Base-by-base conservation (phyloP, 768 basidiomycete species). In the Antrodiella citrinella region DNA sequence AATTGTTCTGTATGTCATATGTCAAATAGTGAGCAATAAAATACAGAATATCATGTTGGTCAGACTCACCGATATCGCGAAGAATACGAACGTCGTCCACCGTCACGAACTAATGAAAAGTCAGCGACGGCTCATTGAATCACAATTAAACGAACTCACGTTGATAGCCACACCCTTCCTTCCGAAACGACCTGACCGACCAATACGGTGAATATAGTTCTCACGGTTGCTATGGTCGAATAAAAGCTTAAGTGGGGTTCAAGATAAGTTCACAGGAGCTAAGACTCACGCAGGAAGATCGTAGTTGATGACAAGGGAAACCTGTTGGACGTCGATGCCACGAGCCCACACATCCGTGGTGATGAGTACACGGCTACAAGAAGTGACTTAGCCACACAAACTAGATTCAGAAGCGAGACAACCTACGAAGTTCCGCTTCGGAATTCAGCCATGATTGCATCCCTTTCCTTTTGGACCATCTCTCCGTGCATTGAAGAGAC, bases 181-280 rank as follows among this genome's bases (percentile, higher is more conserved):
- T 59, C 96, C 96, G 72, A 98, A 98, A 52, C 96, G 92, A 64
- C 96, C 96, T 51, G 94, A 96, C 54, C 96, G 92, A 69, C 96
- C 96, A 65, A 98, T 98, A 64, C 96, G 90, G 74, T 99, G 96
- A 59, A 99, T 97, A 73, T 99, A 99, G 69, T 99, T 97, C 80
- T 97, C 95, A 77, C 90, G 90, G 67, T 92, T 92, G 57, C 86
- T 92, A 55, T 47, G 59, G n/a, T n/a, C 49, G 45, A 30, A 18
- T 11, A 20, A 12, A 59, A 46, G 26, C n/a, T n/a, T n/a, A n/a
- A n/a, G n/a, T n/a, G n/a, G n/a, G n/a, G n/a, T 42, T 12, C 21
- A 20, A 41, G 26, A 24, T 13, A 13, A 49, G 12, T 44, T n/a
- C 23, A 49, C 35, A 26, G n/a, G 57, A 24, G 55, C 44, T 45